These are phyloP conservation scores for Lyophyllum shimeji DNA, from an alignment of 768 basidiomycete genomes.

Conservation along the genomic window DNA sequence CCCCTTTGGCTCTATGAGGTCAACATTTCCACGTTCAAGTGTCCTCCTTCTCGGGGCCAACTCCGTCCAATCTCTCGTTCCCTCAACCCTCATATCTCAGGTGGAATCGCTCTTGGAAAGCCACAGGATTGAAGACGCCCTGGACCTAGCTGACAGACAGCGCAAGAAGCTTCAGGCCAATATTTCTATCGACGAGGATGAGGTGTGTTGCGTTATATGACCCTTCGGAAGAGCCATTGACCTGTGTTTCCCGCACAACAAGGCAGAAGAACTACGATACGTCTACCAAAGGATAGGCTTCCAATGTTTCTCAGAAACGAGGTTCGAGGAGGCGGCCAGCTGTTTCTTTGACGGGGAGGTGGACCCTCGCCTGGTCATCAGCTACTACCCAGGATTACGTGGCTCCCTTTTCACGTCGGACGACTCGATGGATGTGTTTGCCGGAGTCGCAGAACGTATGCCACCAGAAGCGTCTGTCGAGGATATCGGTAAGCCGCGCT, in stretches of 20 bases:
- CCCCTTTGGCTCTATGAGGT: constrained; percentile 12
- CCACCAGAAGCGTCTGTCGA: constrained; percentile 69
- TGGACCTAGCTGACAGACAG: constrained; percentile 59
- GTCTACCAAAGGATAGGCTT: constrained; percentile 83
- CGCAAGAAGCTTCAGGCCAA: constrained; percentile 55
- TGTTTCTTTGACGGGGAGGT: constrained; percentile 76
- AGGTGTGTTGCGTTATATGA: constrained; percentile 35
- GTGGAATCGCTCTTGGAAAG: constrained; percentile 65
- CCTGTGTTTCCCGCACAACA: not conserved
- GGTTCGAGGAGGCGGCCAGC: constrained; percentile 81
- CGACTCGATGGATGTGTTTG: constrained; percentile 68
- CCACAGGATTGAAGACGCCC: constrained; percentile 65
- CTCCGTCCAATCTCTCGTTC: constrained; percentile 65
- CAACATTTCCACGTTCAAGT: constrained; percentile 64
- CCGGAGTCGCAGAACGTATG: constrained; percentile 74
- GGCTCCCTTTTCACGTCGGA: constrained; percentile 55
- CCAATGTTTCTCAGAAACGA: constrained; percentile 72
- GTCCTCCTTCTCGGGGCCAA: constrained; percentile 63
- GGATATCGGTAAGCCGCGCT: constrained; percentile 74
- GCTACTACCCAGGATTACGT: constrained; percentile 77
- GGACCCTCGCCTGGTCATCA: constrained; percentile 82
- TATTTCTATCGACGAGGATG: constrained; percentile 52
- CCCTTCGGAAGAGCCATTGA: not conserved
- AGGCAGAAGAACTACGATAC: constrained; percentile 73
- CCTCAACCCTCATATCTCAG: constrained; percentile 71